Evolutionary conservation across 306 rosid genomes (phyloP).

Genomic region (Vigna hirtella): DNA sequence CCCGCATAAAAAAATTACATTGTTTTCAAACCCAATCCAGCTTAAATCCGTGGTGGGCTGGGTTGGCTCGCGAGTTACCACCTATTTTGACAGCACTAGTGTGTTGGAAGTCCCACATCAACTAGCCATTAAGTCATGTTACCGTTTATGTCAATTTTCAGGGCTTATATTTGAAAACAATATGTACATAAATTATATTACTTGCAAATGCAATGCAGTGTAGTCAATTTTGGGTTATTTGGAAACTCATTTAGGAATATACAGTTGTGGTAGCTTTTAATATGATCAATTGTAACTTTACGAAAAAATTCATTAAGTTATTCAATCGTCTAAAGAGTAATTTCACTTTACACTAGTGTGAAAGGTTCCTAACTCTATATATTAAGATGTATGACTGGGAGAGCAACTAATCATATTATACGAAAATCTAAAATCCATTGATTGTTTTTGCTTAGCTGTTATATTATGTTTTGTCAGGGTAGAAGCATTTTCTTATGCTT

Average conservation of each 20-base stretch:
- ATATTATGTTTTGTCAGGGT: constrained; percentile 60
- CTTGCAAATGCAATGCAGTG: constrained; percentile 9
- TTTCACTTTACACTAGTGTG: constrained; percentile 26
- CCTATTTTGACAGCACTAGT: too few relatives aligned
- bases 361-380: constrained; percentile 1
- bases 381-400: neutral
- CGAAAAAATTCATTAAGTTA: constrained; percentile 12
- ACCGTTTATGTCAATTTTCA: constrained; percentile 4
- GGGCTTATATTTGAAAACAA: constrained; percentile 30
- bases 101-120: neutral
- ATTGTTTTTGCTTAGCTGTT: constrained; percentile 37
- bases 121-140: neutral
- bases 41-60: too few relatives aligned
- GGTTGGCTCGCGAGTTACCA: too few relatives aligned
- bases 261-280: neutral
- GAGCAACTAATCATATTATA: neutral
- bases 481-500: constrained; percentile 65
- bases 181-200: constrained; percentile 6
- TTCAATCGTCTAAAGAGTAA: constrained; percentile 16
- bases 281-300: neutral
- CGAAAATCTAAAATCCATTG: constrained; percentile 11
- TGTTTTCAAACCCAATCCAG: too few relatives aligned
- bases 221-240: constrained; percentile 22
- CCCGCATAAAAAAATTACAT: too few relatives aligned
- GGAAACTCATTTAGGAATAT: constrained; percentile 1